These are phyloP conservation scores for Fraxinus angustifolia DNA, from an alignment of 305 asterid species.

Conservation along the genomic window DNA sequence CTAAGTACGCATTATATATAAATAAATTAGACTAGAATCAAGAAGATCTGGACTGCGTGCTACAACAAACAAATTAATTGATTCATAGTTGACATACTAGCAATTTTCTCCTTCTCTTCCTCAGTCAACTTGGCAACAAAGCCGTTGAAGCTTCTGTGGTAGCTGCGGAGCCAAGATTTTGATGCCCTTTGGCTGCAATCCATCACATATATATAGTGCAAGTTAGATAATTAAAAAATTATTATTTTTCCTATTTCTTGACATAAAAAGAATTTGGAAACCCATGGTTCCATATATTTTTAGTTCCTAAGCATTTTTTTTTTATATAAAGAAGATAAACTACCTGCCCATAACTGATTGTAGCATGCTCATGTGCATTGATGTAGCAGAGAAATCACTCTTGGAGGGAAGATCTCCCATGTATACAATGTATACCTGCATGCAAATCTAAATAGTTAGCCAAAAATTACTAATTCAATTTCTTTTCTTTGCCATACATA, in stretches of 20 bases:
- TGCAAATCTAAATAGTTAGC: neutral
- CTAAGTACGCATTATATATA: slow-evolving; percentile 19
- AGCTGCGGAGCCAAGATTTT: slow-evolving; percentile 53
- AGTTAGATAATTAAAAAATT: neutral
- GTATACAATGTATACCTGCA: slow-evolving; percentile 40
- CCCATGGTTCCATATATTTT: neutral
- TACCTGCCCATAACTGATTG: slow-evolving; percentile 45
- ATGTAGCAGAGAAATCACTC: slow-evolving; percentile 35
- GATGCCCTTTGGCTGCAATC: slow-evolving; percentile 38
- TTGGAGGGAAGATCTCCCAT: slow-evolving; percentile 42
- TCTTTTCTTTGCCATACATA: neutral
- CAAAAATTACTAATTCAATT: no score
- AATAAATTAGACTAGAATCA: neutral
- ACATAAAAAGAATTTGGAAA: neutral
- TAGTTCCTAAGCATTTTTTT: neutral
- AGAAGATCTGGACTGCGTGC: neutral
- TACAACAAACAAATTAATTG: neutral
- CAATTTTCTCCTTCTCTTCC: slow-evolving; percentile 43
- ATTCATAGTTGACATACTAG: slow-evolving; percentile 30
- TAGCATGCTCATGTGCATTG: slow-evolving; percentile 40
- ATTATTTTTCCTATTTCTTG: neutral
- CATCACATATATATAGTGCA: neutral
- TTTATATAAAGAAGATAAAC: neutral
- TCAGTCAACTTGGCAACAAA: slow-evolving; percentile 52
- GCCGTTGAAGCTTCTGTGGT: slow-evolving; percentile 69